These are phyloP conservation scores for Xylariales sp. DNA, from an alignment of 2,329 filamentous ascomycete genomes.

Conservation along the genomic window DNA sequence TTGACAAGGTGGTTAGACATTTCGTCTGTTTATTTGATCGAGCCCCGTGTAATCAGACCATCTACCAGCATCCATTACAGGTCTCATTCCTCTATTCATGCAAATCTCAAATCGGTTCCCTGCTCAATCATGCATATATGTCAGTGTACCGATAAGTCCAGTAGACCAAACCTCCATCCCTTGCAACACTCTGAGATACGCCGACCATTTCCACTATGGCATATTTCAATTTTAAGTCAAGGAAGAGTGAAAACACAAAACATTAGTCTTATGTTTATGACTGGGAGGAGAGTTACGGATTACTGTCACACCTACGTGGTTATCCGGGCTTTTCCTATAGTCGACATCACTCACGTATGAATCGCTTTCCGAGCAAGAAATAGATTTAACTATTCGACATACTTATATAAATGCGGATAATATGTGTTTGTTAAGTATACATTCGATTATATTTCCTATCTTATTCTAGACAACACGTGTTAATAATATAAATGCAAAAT, in stretches of 20 bases:
- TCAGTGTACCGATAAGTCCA: neutral
- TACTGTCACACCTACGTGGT: conserved; percentile 6
- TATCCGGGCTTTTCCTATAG: conserved; percentile 40
- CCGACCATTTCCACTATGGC: conserved; percentile 43
- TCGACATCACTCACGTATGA: conserved; percentile 31
- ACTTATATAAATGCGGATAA: no score
- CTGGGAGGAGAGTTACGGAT: conserved; percentile 22
- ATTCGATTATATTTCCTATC: conserved; percentile 34
- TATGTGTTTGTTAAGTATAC: no score
- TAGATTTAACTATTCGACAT: no score
- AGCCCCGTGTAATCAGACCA: neutral
- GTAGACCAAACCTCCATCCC: conserved; percentile 29
- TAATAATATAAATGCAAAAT: conserved; percentile 29
- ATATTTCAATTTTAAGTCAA: conserved; percentile 50
- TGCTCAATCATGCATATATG: neutral
- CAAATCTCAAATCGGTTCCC: neutral
- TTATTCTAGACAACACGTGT: conserved; percentile 35
- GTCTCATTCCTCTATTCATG: neutral
- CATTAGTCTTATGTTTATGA: conserved; percentile 28
- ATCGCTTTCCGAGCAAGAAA: no score
- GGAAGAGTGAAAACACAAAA: conserved; percentile 42
- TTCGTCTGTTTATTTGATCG: neutral
- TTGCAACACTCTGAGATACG: conserved; percentile 51
- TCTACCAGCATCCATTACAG: neutral
- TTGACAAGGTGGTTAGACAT: conserved; percentile 13